Conservation (phyloP, 257 asterid genomes). For the Plantago elongata region DNA sequence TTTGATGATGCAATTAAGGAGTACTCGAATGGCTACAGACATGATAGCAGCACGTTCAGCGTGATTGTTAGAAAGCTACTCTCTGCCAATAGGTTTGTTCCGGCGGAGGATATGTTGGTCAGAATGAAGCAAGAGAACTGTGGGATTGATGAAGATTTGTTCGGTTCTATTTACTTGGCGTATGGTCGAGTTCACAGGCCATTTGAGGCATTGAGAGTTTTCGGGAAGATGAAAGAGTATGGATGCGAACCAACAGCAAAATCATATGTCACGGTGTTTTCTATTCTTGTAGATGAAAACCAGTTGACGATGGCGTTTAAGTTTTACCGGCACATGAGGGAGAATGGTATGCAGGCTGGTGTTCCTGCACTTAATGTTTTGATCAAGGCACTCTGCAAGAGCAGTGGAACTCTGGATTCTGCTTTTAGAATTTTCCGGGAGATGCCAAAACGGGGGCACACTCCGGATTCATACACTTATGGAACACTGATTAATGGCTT, state of each 20-base stretch:
- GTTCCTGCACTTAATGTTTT: conserved; percentile 65
- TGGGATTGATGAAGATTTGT: conserved; percentile 47
- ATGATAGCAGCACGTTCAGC: conserved; percentile 54
- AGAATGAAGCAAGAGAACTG: conserved; percentile 75
- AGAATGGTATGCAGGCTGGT: conserved; percentile 57
- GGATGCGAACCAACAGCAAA: conserved; percentile 62
- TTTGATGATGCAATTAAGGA: conserved; percentile 91
- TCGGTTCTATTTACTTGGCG: conserved; percentile 63
- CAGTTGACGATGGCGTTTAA: conserved; percentile 70
- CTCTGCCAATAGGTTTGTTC: conserved; percentile 57
- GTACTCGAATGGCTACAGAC: conserved; percentile 69
- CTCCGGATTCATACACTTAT: conserved; percentile 81
- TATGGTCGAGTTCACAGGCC: conserved; percentile 89
- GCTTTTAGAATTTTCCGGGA: conserved; percentile 66
- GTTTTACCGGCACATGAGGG: conserved; percentile 74
- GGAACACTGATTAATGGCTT: conserved; percentile 85
- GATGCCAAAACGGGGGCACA: conserved; percentile 73
- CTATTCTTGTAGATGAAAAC: conserved; percentile 75
- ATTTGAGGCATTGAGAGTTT: conserved; percentile 64
- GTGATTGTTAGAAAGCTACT: conserved; percentile 54
- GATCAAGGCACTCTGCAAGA: conserved; percentile 84
- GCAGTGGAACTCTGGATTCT: conserved; percentile 55
- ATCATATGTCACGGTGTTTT: conserved; percentile 68
- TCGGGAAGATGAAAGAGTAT: conserved; percentile 59
- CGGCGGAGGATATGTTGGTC: conserved; percentile 63